phyloP scores from a whole-genome alignment of 257 asterid species.

The Scutellaria minor region DNA sequence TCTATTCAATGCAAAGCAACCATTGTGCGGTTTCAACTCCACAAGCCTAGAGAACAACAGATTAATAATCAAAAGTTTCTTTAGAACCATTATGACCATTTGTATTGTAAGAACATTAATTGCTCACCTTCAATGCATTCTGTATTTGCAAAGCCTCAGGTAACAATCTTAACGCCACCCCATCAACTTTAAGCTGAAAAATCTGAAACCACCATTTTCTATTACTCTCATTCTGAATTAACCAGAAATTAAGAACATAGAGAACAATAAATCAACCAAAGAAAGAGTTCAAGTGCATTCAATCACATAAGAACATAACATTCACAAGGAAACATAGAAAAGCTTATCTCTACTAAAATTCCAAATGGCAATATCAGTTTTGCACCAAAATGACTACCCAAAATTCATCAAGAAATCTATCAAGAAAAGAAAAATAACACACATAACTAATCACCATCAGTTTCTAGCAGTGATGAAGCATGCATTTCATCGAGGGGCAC shows the following conservation, averaged over 20 bases:
- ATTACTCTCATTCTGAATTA: conserved; percentile 25
- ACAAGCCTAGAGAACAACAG: conserved; percentile 9
- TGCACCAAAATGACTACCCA: conserved; percentile 9
- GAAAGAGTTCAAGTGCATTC: background rate
- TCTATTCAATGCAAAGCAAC: conserved; percentile 16
- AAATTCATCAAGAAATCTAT: background rate
- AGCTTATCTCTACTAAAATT: background rate
- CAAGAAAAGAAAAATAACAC: too few species aligned
- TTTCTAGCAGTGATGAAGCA: too few species aligned
- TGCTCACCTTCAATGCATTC: conserved; percentile 76
- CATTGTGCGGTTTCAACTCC: background rate
- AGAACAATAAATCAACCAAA: background rate
- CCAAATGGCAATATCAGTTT: background rate
- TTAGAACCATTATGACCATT: conserved; percentile 14
- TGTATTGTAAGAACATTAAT: conserved; percentile 7
- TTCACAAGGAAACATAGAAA: background rate
- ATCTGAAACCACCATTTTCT: conserved; percentile 58
- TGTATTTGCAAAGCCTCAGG: conserved; percentile 90
- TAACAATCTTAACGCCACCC: conserved; percentile 85
- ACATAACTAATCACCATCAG: too few species aligned
- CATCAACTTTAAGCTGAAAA: conserved; percentile 84
- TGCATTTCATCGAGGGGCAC: too few species aligned
- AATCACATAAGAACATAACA: background rate
- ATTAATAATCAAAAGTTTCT: background rate
- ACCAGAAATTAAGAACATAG: conserved; percentile 20